A percentile compares a stretch with the other conserved stretches of the same genome.
Evolutionary conservation across 2,329 filamentous ascomycete genomes (phyloP).

Genomic region (Aspergillus sclerotialis): DNA sequence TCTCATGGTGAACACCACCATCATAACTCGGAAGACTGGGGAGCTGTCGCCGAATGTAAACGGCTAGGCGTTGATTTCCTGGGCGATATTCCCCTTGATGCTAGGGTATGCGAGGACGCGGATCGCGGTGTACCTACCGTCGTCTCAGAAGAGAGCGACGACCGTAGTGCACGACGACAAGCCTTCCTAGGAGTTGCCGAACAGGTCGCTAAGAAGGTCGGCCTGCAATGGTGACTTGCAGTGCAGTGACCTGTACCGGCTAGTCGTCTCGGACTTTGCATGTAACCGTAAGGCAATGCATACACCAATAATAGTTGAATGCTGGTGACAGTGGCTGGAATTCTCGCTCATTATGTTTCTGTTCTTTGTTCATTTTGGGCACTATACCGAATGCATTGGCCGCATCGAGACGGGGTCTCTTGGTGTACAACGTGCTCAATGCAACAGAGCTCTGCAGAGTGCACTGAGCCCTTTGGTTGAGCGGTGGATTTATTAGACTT

Average conservation of each 20-base stretch:
- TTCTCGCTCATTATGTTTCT: no score
- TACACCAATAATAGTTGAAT: no score
- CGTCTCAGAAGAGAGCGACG: slow-evolving; percentile 64
- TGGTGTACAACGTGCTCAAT: no score
- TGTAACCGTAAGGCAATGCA: no score
- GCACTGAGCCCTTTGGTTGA: no score
- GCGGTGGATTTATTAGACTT: no score
- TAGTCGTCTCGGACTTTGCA: no score
- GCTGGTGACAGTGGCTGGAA: no score
- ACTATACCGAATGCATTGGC: no score
- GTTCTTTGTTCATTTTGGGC: no score
- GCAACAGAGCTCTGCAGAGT: no score
- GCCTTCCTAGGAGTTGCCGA: slow-evolving; percentile 67
- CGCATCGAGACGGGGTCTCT: no score
- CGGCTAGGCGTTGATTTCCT: slow-evolving; percentile 72
- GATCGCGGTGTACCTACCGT: slow-evolving; percentile 85
- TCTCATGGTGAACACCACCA: slow-evolving; percentile 37
- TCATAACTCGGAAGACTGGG: slow-evolving; percentile 42
- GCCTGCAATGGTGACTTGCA: slow-evolving; percentile 32
- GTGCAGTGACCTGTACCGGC: neutral
- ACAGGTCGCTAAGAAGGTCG: slow-evolving; percentile 40
- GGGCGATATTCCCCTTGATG: slow-evolving; percentile 82
- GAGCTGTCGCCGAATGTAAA: slow-evolving; percentile 61
- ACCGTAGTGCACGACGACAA: slow-evolving; percentile 58
- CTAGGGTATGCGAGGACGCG: slow-evolving; percentile 77